Percentiles rank a stretch among this genome's conserved stretches.
Evolutionary conservation across 2,329 filamentous ascomycete genomes (phyloP).

Genomic region (Macrophomina phaseolina): DNA sequence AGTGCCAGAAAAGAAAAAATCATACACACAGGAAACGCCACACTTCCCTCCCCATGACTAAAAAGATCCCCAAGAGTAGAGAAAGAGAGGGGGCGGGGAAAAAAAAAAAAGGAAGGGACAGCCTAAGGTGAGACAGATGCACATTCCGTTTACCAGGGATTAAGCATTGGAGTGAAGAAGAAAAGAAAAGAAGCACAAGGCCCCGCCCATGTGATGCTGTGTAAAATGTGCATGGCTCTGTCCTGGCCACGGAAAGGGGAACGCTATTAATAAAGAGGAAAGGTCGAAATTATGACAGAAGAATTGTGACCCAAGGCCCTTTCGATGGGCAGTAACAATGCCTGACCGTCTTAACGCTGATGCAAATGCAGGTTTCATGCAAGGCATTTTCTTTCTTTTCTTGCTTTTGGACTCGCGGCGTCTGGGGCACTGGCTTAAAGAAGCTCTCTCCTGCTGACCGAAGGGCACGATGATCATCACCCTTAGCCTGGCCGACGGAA

Average conservation of each 20-base stretch:
- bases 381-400: background rate
- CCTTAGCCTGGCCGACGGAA: slow-evolving; percentile 55
- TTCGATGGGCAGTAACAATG: background rate
- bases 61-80: background rate
- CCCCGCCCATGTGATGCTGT: slow-evolving; percentile 24
- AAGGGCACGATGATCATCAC: background rate
- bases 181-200: slow-evolving; percentile 1
- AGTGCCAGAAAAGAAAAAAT: too few relatives aligned
- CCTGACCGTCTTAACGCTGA: background rate
- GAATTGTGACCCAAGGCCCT: background rate
- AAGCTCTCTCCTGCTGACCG: background rate
- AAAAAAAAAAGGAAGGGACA: slow-evolving; percentile 1
- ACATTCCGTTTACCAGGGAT: background rate
- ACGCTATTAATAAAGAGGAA: background rate
- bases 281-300: slow-evolving; percentile 2
- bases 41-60: slow-evolving; percentile 1
- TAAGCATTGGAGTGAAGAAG: background rate
- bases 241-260: background rate
- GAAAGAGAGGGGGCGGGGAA: background rate
- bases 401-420: background rate
- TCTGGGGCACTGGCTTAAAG: background rate
- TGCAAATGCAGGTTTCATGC: background rate
- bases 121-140: slow-evolving; percentile 9
- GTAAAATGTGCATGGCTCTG: slow-evolving; percentile 11
- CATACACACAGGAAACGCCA: background rate